A percentile compares a stretch with the other conserved stretches of the same genome.
phyloP scores from a whole-genome alignment of 2,329 filamentous ascomycete genomes.

The Phoma sp. region DNA sequence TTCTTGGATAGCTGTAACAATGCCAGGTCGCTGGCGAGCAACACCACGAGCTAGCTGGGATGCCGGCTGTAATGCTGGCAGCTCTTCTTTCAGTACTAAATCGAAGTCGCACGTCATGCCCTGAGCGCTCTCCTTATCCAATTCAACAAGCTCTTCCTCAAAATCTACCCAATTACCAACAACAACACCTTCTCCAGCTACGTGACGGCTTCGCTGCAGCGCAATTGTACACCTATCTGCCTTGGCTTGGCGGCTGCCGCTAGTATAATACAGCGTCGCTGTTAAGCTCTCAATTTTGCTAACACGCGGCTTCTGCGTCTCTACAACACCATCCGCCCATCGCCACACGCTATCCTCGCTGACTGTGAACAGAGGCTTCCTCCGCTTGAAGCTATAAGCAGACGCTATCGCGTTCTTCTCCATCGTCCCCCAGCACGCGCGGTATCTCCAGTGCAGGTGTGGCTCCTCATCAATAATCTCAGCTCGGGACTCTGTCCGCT shows the following conservation, averaged over 20 bases:
- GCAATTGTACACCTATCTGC: slow-evolving; percentile 4
- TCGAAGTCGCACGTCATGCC: neutral
- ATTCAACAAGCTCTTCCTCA: neutral
- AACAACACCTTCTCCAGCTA: neutral
- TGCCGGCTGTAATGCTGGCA: neutral
- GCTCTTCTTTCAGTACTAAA: neutral
- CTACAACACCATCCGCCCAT: slow-evolving; percentile 2
- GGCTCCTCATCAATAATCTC: neutral
- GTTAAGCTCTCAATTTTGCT: neutral
- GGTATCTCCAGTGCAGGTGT: neutral
- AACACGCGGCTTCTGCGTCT: slow-evolving; percentile 1
- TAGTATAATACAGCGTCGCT: slow-evolving; percentile 6
- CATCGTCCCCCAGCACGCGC: neutral
- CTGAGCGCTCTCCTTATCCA: neutral
- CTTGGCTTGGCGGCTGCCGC: neutral
- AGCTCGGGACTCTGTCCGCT: no score
- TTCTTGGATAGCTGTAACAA: neutral
- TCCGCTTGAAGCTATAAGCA: neutral
- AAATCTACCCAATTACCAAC: neutral
- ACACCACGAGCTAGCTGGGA: neutral
- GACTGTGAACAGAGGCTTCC: neutral
- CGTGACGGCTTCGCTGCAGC: neutral
- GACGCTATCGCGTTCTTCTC: neutral
- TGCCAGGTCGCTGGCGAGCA: neutral
- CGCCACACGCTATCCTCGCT: neutral